Evolutionary conservation across 306 rosid genomes (phyloP).

Genomic region (Coriaria nepalensis): DNA sequence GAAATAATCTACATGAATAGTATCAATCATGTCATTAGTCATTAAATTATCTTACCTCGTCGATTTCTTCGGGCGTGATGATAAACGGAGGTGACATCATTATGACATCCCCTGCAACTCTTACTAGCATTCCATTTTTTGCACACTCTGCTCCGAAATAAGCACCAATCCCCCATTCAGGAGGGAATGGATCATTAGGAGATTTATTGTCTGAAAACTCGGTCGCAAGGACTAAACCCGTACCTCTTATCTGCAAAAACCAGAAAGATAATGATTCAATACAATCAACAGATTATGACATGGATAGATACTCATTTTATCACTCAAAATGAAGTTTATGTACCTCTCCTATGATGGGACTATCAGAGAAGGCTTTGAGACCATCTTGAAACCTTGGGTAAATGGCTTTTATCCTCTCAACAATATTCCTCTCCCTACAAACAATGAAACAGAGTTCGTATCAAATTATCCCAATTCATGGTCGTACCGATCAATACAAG

Average conservation of each 20-base stretch:
- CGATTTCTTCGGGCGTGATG: slow-evolving; percentile 51
- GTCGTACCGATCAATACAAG: too few relatives aligned
- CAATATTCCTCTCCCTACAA: slow-evolving; percentile 71
- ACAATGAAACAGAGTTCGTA: slow-evolving; percentile 1
- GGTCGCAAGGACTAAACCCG: slow-evolving; percentile 66
- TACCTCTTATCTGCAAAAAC: slow-evolving; percentile 70
- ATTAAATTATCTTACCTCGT: slow-evolving; percentile 36
- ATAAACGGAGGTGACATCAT: slow-evolving; percentile 84
- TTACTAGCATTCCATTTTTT: slow-evolving; percentile 70
- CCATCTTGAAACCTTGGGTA: slow-evolving; percentile 82
- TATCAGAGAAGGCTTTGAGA: slow-evolving; percentile 52
- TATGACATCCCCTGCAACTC: slow-evolving; percentile 66
- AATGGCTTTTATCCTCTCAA: slow-evolving; percentile 36
- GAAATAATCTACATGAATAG: too few relatives aligned
- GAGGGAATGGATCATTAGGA: slow-evolving; percentile 74
- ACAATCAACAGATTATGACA: not conserved
- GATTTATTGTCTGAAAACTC: slow-evolving; percentile 82
- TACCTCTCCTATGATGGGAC: slow-evolving; percentile 96
- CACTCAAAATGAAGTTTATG: slow-evolving; percentile 7
- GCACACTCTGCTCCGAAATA: slow-evolving; percentile 76
- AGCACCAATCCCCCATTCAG: slow-evolving; percentile 78
- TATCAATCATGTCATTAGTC: too few relatives aligned
- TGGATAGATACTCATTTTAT: too few relatives aligned
- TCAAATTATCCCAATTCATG: too few relatives aligned
- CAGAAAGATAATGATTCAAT: not conserved